These are phyloP conservation scores for Quercus robur DNA, from an alignment of 306 rosid species.

Conservation along the genomic window DNA sequence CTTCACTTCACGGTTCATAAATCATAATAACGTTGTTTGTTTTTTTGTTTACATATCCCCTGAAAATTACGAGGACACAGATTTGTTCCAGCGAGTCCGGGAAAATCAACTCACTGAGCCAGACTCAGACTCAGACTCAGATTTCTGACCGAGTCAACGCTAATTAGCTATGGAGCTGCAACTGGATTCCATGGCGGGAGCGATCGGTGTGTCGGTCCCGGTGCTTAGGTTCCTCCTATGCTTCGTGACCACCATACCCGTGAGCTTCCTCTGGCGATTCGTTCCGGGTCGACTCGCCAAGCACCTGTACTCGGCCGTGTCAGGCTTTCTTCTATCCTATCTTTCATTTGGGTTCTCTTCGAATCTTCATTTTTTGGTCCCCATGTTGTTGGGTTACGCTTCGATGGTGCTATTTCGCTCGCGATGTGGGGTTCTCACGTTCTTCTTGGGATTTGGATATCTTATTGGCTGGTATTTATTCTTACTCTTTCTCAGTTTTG, in stretches of 20 bases:
- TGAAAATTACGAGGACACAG: no score
- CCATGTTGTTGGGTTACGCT: slow-evolving; percentile 75
- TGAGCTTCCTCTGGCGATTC: slow-evolving; percentile 70
- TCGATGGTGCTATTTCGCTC: slow-evolving; percentile 71
- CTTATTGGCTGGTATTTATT: slow-evolving; percentile 72
- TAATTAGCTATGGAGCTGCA: slow-evolving; percentile 58
- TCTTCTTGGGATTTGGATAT: slow-evolving; percentile 76
- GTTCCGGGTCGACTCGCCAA: slow-evolving; percentile 62
- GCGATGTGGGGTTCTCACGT: slow-evolving; percentile 74
- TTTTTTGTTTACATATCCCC: no score
- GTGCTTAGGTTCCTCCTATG: slow-evolving; percentile 90
- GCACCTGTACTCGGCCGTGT: slow-evolving; percentile 65
- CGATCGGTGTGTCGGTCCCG: slow-evolving; percentile 77
- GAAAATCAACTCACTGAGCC: neutral
- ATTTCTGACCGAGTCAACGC: neutral
- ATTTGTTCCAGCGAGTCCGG: no score
- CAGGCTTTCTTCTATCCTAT: slow-evolving; percentile 72
- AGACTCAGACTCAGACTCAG: neutral
- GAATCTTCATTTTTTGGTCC: slow-evolving; percentile 75
- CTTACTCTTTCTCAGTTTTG: neutral
- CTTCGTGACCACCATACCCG: slow-evolving; percentile 78
- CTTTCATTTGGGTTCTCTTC: slow-evolving; percentile 91
- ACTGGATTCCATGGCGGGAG: slow-evolving; percentile 78
- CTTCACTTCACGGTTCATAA: no score
- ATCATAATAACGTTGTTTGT: no score